Evolutionary conservation across 2,329 filamentous ascomycete genomes (phyloP).

Genomic region (Thermomyces lanuginosus): DNA sequence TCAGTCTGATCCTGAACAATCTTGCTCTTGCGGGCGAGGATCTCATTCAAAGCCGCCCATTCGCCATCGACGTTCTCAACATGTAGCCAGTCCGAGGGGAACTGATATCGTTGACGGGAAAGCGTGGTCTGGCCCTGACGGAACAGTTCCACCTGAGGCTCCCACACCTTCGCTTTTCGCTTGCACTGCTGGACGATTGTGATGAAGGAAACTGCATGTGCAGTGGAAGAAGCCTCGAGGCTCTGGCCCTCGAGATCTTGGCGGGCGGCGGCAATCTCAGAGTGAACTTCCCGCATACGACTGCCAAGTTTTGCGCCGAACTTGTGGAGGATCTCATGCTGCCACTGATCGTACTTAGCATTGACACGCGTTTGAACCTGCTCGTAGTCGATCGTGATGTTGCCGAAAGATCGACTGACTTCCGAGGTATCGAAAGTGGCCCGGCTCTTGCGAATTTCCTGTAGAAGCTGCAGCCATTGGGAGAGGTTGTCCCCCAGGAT

Average conservation of each 20-base stretch:
- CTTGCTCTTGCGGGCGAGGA: conserved; percentile 80
- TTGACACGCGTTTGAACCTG: conserved; percentile 98
- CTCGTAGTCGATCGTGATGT: conserved; percentile 91
- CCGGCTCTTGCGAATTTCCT: conserved; percentile 88
- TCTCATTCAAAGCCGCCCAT: conserved; percentile 85
- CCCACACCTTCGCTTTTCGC: conserved; percentile 84
- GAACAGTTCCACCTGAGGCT: conserved; percentile 89
- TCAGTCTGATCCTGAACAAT: conserved; percentile 95
- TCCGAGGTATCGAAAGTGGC: conserved; percentile 96
- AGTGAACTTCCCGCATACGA: conserved; percentile 81
- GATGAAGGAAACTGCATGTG: conserved; percentile 94
- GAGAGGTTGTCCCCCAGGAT: conserved; percentile 79
- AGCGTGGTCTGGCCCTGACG: conserved; percentile 88
- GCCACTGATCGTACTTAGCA: conserved; percentile 98
- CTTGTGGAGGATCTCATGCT: conserved; percentile 87
- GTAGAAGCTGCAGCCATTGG: conserved; percentile 86
- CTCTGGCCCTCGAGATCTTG: conserved; percentile 83
- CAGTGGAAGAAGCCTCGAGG: conserved; percentile 84
- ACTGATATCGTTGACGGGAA: conserved; percentile 80
- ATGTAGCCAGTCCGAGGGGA: conserved; percentile 83
- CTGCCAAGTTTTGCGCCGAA: conserved; percentile 79
- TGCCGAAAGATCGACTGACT: conserved; percentile 80
- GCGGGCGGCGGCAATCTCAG: conserved; percentile 78
- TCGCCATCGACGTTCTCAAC: conserved; percentile 93
- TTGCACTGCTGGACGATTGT: conserved; percentile 95